Base-by-base conservation (phyloP, 2,329 filamentous ascomycete genomes). In the Xylaria sp. region DNA sequence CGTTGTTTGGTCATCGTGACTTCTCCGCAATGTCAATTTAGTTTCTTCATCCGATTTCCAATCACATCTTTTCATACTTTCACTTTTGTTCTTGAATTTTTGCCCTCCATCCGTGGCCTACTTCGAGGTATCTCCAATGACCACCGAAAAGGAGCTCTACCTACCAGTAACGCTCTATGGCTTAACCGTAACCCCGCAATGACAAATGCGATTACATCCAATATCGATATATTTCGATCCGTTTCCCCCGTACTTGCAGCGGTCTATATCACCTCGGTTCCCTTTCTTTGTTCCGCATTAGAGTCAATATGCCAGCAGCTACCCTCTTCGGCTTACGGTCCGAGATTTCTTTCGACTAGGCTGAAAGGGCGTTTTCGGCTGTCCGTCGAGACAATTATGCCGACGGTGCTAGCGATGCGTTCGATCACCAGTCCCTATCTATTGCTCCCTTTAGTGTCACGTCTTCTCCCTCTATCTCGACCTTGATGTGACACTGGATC, bases 1-100 rank as follows among this genome's bases (percentile, higher is more conserved):
- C 78, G 79, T 82, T 78, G 70, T 72, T 69, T 67, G 69, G 71
- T 72, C 70, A 64, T 70, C 64, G 64, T 72, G 68, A 72, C 68
- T 70, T 71, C 54, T 64, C 70, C 63, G 51, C 64, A 64, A 67
- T 67, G 65, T 68, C 60, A 66, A 63, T 65, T 64, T 62, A 67
- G 63, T 67, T 63, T 57, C 66, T 62, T 67, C 62, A 47, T 64
- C 54, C 61, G 49, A 64, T 60, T 70, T 70, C 64, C 62, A 62
- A 64, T 69, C 67, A 61, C 41, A 68, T 66, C 62, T 69, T 68
- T 63, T 67, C 65, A 62, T 71, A 63, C 67, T 68, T 64, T 64
- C 64, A 40, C 40, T 40, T 55, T 55, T 60, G 52, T 60, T 60
- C 56, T 47, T 61, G 58, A 54, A 37, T 49, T 60, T n/a, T 51